Evolutionary conservation across 1,139 yeast genomes (phyloP), one percentile per base, ranked within the genome.

Genomic region (Geotrichum candidum): DNA sequence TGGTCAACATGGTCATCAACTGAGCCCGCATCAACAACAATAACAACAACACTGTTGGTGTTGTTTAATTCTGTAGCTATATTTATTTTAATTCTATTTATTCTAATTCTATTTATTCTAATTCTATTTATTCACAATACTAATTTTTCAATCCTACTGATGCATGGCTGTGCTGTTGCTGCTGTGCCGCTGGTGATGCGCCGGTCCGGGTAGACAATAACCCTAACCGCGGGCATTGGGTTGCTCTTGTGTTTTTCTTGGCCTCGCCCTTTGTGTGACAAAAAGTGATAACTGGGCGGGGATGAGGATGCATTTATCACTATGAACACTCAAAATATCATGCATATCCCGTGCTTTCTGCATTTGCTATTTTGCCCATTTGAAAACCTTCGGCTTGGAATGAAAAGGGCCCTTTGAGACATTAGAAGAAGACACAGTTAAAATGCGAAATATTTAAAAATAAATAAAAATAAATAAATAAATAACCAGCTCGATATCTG

Each of bases 1-100:
- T 66, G 33, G 62, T 66, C 53, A 62, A 62, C 58, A 62, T 66
- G 65, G 60, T 63, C 23, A 51, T 66, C 56, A 61, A 60, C 58
- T 55, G 55, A 56, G 60, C 58, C 5, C 45, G 45, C 45, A 6
- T 18, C 45, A 13, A 38, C n/a, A 38, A 33, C 27, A 25, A 25
- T 1, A 25, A 25, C 1, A 25, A 25, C 27, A 25, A 25, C 27
- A 3, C n/a, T n/a, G 15, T 38, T 38, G n/a, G 29, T 29, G 45
- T n/a, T 53, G 31, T 53, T 6, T 33, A 22, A 41, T 38, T 38
- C 18, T 38, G 15, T 38, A 38, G 45, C 45, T 38, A 38, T 25
- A 25, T 41, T 41, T n/a, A 41, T 38, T 38, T 22, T 38, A 38
- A 23, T 53, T 27, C 23, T 23, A 53, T 41, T 53, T 53, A 35